These are phyloP conservation scores for Cudoniella acicularis DNA, from an alignment of 495 filamentous ascomycete genomes.

Conservation along the genomic window DNA sequence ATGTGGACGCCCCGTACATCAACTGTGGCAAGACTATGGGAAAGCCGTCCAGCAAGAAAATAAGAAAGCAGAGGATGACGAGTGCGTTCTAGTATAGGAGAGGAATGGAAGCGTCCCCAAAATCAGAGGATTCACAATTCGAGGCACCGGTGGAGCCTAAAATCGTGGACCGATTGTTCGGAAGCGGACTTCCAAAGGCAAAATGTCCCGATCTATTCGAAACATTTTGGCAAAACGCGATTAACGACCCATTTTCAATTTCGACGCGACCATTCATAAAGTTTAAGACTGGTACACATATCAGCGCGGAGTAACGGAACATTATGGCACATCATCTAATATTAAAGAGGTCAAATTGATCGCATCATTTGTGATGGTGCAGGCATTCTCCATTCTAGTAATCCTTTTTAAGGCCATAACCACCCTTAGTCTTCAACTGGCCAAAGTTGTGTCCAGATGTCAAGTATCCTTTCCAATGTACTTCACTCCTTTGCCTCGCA, in stretches of 20 bases:
- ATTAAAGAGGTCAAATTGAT: not conserved
- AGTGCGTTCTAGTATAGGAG: constrained; percentile 26
- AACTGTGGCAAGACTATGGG: constrained; percentile 73
- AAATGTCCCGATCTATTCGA: too few species aligned
- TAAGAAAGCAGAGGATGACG: constrained; percentile 24
- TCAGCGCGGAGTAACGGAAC: not conserved
- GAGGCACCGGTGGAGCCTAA: too few species aligned
- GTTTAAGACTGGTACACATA: too few species aligned
- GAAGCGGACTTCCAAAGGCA: too few species aligned
- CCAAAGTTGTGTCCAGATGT: too few species aligned
- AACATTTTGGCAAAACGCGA: not conserved
- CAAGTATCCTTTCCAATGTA: too few species aligned
- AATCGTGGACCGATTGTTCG: too few species aligned
- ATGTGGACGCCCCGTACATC: constrained; percentile 58
- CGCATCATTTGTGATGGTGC: not conserved
- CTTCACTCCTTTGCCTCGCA: too few species aligned
- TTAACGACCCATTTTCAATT: not conserved
- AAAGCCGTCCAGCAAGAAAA: constrained; percentile 24
- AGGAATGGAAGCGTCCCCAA: constrained; percentile 18
- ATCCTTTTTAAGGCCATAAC: too few species aligned
- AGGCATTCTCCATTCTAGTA: not conserved
- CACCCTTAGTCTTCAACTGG: too few species aligned
- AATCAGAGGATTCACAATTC: not conserved
- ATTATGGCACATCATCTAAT: not conserved
- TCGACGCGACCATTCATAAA: too few species aligned